These are phyloP conservation scores for Trichoderma sp. DNA, from an alignment of 2,329 filamentous ascomycete genomes.

Conservation along the genomic window DNA sequence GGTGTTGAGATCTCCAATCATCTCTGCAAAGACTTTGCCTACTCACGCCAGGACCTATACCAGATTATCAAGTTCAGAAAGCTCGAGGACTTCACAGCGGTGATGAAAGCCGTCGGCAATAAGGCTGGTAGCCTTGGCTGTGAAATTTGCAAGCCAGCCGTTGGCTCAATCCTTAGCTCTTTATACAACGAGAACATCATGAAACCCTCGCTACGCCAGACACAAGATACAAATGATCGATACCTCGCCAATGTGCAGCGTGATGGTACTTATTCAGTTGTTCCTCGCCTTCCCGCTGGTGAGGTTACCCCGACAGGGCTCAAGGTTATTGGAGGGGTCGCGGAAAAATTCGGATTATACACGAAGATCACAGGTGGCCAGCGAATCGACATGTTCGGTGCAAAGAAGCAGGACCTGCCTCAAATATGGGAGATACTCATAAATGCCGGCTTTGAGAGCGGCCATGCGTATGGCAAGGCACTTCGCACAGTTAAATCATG, in stretches of 20 bases:
- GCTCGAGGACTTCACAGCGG: slow-evolving; percentile 65
- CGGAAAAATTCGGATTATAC: slow-evolving; percentile 79
- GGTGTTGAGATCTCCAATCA: slow-evolving; percentile 85
- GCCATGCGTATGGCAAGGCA: slow-evolving; percentile 87
- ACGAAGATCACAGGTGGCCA: slow-evolving; percentile 92
- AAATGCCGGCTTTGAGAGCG: slow-evolving; percentile 83
- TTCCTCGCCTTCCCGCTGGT: slow-evolving; percentile 77
- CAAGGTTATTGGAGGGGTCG: slow-evolving; percentile 77
- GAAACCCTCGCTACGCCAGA: slow-evolving; percentile 63
- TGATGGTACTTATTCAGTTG: slow-evolving; percentile 85
- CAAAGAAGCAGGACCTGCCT: slow-evolving; percentile 79
- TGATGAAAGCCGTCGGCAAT: slow-evolving; percentile 76
- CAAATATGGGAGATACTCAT: slow-evolving; percentile 79
- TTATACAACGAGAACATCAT: slow-evolving; percentile 83
- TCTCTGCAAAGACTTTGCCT: slow-evolving; percentile 78
- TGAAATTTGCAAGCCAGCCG: slow-evolving; percentile 79
- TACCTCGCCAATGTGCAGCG: slow-evolving; percentile 88
- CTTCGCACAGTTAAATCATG: slow-evolving; percentile 88
- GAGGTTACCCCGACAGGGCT: slow-evolving; percentile 87
- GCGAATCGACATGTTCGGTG: slow-evolving; percentile 90
- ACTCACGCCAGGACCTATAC: slow-evolving; percentile 84
- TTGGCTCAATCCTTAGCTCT: slow-evolving; percentile 76
- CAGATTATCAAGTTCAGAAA: slow-evolving; percentile 82
- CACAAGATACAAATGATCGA: slow-evolving; percentile 88
- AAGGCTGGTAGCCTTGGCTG: slow-evolving; percentile 72